Evolutionary conservation across 2,329 filamentous ascomycete species (phyloP).

Genomic region (Aspergillus piperis): DNA sequence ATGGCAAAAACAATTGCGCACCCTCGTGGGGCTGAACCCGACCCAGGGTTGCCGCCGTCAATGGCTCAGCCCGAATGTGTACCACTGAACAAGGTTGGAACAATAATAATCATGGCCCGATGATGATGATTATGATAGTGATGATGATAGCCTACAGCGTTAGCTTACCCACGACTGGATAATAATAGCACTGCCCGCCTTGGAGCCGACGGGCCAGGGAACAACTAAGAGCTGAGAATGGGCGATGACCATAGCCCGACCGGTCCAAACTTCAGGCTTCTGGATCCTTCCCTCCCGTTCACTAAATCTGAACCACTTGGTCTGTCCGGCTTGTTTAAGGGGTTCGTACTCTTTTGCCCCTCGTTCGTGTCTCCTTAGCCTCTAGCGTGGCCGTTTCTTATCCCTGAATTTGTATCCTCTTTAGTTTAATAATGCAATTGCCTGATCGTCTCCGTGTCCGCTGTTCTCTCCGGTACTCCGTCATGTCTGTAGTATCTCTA

Average conservation of each 20-base stretch:
- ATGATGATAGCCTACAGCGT: neutral
- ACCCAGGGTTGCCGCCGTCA: slow-evolving; percentile 18
- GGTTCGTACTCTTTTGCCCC: slow-evolving; percentile 1
- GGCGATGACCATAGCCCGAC: neutral
- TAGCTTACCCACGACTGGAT: neutral
- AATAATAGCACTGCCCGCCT: slow-evolving; percentile 4
- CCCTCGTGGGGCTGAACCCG: slow-evolving; percentile 27
- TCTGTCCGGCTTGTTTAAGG: neutral
- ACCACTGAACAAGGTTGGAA: slow-evolving; percentile 21
- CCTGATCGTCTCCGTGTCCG: neutral
- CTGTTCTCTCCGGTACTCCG: neutral
- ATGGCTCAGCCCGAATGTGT: slow-evolving; percentile 20
- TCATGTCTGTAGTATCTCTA: neutral
- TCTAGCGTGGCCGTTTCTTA: neutral
- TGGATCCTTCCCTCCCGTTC: slow-evolving; percentile 13
- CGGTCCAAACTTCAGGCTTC: slow-evolving; percentile 15
- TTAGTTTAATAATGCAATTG: neutral
- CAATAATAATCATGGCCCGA: neutral
- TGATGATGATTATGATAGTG: neutral
- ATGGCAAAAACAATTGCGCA: slow-evolving; percentile 26
- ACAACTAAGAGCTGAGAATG: neutral
- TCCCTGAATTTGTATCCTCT: neutral
- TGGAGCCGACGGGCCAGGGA: neutral
- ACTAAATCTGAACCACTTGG: neutral
- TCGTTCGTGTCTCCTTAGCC: neutral